phyloP scores from a whole-genome alignment of 345 rosid genomes.

The Isatis tinctoria region DNA sequence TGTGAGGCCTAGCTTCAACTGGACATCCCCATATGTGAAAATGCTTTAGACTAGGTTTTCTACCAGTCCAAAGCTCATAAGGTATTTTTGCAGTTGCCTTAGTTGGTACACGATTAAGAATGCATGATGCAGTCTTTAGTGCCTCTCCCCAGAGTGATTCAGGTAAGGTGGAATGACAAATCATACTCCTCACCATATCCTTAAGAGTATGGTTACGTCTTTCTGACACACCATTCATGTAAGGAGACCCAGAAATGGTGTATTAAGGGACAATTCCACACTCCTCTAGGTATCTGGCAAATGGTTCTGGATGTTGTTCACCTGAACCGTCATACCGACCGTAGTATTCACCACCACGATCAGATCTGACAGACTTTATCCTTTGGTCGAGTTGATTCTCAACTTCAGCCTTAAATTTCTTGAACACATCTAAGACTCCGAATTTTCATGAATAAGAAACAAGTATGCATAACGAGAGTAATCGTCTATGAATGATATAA shows the following conservation, averaged over 20 bases:
- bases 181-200: background rate
- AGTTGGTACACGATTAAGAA: background rate
- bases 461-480: background rate
- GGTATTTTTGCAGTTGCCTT: background rate
- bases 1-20: background rate
- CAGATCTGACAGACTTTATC: background rate
- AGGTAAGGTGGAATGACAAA: background rate
- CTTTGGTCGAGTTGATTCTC: background rate
- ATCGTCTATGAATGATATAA: background rate
- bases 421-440: background rate
- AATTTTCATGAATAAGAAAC: background rate
- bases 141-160: background rate
- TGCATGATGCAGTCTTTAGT: background rate
- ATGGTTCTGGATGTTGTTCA: too few relatives aligned
- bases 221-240: background rate
- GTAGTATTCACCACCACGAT: background rate
- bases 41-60: background rate
- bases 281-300: too few relatives aligned
- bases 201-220: background rate
- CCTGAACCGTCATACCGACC: too few relatives aligned
- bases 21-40: background rate
- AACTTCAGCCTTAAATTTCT: background rate
- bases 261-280: background rate
- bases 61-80: background rate
- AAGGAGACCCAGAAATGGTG: background rate